Evolutionary conservation across 2,329 filamentous ascomycete genomes (phyloP), one percentile per base, ranked within the genome.

Genomic region (Epichloe typhina): DNA sequence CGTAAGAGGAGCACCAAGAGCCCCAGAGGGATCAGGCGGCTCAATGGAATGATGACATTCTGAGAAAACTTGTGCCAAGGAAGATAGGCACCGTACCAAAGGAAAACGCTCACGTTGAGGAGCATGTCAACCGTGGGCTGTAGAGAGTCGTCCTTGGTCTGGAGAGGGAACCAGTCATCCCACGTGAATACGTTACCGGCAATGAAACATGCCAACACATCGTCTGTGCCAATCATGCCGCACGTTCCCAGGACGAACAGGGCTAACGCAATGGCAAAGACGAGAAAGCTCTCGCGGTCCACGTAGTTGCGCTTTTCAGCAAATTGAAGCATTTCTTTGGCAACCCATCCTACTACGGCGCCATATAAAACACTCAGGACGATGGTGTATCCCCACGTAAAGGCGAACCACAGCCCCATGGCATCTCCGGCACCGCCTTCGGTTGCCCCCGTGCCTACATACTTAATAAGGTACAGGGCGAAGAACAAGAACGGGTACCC

Each of bases 81-180:
- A 52, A 84, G 87, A 11, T 90, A 79, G 0, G 88, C 87, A 3
- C 89, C 89, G 59, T 86, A 91, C 89, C 88, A 96, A 66, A 95
- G 80, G 64, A 96, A 96, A 39, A 96, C 78, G 17, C 83, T 74
- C 3, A 94, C 80, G 62, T 96, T 96, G 52, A 96, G 82, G 2
- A 96, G 74, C 88, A 95, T 95, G 64, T 96, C 89, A 44, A 96
- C 86, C 0, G 89, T 95, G 0, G 89, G 89, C 63, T 96, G 89
- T n/a, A 96, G 76, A 2, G 86, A 90, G 61, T 96, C 91, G 58
- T 95, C 90, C 58, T 84, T 72, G 0, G 90, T 96, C 65, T 94
- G 86, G 1, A 91, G 72, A 0, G 90, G 84, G 67, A 95, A 96
- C 88, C 88, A 94, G 66, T 95, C 88, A 63, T 95, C 89, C 82